phyloP scores from a whole-genome alignment of 176 grass and related monocot genomes.

The Avena sativa region DNA sequence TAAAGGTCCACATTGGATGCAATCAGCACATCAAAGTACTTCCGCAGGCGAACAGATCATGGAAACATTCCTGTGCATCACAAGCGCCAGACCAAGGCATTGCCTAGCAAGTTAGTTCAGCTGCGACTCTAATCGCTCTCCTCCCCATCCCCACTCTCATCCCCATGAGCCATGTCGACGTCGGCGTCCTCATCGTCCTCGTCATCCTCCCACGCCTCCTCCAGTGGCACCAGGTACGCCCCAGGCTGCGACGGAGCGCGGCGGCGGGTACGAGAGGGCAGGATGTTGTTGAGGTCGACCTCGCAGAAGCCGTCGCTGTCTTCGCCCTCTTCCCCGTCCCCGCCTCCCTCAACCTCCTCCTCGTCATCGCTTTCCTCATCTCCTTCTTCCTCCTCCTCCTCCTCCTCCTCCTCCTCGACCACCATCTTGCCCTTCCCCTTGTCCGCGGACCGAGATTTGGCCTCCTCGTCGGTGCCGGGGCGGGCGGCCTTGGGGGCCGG shows the following conservation, averaged over 20 bases:
- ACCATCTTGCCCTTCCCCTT: slow-evolving; percentile 87
- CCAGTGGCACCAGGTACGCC: slow-evolving; percentile 55
- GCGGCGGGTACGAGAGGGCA: slow-evolving; percentile 74
- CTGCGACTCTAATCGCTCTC: slow-evolving; percentile 55
- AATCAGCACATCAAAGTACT: neutral
- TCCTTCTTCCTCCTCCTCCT: slow-evolving; percentile 6
- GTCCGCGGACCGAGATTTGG: slow-evolving; percentile 39
- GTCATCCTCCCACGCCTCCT: slow-evolving; percentile 53
- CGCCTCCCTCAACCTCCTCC: slow-evolving; percentile 11
- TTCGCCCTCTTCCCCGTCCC: slow-evolving; percentile 9
- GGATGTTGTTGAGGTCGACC: slow-evolving; percentile 80
- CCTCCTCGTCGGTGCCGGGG: slow-evolving; percentile 50
- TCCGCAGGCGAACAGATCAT: neutral
- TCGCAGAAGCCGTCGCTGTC: slow-evolving; percentile 56
- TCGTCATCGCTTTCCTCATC: neutral
- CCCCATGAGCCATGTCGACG: slow-evolving; percentile 31
- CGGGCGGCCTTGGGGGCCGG: slow-evolving; percentile 45
- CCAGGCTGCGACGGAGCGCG: slow-evolving; percentile 56
- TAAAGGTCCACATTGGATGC: neutral
- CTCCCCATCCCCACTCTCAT: slow-evolving; percentile 45
- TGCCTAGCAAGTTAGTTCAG: slow-evolving; percentile 27
- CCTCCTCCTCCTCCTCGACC: slow-evolving; percentile 52
- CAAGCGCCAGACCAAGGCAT: neutral
- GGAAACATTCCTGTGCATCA: slow-evolving; percentile 6
- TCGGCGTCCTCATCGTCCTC: slow-evolving; percentile 60